Evolutionary conservation across 2,329 filamentous ascomycete species (phyloP).

Genomic region (Dothistroma pini): DNA sequence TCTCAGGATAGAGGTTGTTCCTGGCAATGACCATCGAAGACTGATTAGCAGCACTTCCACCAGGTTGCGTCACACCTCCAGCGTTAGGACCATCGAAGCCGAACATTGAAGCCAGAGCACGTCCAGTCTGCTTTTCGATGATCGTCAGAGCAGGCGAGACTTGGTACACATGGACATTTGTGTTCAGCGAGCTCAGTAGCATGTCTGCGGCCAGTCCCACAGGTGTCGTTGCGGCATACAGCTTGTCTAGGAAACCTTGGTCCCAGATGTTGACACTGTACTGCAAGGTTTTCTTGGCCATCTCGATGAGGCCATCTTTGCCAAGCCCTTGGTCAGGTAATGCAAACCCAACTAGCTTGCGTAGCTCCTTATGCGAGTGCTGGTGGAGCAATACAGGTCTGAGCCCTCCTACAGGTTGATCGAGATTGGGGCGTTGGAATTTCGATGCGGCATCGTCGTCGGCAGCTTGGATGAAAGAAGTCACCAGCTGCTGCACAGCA

Average conservation of each 20-base stretch:
- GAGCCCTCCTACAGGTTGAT: slow-evolving; percentile 60
- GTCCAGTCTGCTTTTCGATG: slow-evolving; percentile 79
- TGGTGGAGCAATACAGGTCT: slow-evolving; percentile 44
- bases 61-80: slow-evolving; percentile 72
- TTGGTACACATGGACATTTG: slow-evolving; percentile 91
- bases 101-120: slow-evolving; percentile 69
- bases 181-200: slow-evolving; percentile 81
- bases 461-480: slow-evolving; percentile 68
- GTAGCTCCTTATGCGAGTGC: slow-evolving; percentile 43
- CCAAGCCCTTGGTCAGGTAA: slow-evolving; percentile 39
- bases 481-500: slow-evolving; percentile 63
- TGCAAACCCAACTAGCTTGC: slow-evolving; percentile 38
- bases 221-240: slow-evolving; percentile 87
- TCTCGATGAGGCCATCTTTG: slow-evolving; percentile 41
- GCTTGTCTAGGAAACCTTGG: slow-evolving; percentile 92
- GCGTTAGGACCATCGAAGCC: slow-evolving; percentile 66
- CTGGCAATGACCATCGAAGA: slow-evolving; percentile 83
- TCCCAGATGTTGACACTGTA: slow-evolving; percentile 99
- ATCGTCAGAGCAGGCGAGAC: slow-evolving; percentile 85
- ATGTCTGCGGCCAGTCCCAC: slow-evolving; percentile 82
- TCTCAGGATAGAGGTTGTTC: slow-evolving; percentile 77
- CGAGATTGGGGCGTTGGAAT: slow-evolving; percentile 54
- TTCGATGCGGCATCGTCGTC: slow-evolving; percentile 59
- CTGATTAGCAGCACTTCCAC: slow-evolving; percentile 79
- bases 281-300: slow-evolving; percentile 66